Percentiles rank a stretch among this genome's conserved stretches.
These are phyloP conservation scores for Areca catechu DNA, from an alignment of 176 grass and related monocot genomes.

Conservation along the genomic window DNA sequence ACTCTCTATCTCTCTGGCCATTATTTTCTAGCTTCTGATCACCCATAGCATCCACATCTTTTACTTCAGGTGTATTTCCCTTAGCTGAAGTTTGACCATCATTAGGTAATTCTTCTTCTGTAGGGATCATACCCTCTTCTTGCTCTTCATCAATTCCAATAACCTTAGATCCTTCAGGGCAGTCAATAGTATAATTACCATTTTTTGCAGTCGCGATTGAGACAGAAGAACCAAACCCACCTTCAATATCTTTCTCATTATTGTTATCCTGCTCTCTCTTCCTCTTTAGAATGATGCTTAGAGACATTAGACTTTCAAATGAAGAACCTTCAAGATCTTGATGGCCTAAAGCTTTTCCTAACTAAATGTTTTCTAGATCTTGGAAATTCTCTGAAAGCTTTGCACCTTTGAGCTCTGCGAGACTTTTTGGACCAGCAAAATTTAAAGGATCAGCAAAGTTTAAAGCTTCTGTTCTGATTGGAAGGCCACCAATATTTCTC, in stretches of 20 bases:
- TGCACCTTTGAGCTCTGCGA: constrained; percentile 6
- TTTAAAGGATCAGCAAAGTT: neutral
- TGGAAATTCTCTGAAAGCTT: constrained; percentile 2
- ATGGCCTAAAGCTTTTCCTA: neutral
- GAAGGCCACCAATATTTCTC: constrained; percentile 2
- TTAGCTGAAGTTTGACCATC: constrained; percentile 13
- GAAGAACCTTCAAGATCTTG: constrained; percentile 15
- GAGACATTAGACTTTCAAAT: constrained; percentile 49
- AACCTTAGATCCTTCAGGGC: neutral
- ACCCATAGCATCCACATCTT: constrained; percentile 19
- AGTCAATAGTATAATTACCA: neutral
- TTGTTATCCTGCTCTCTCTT: constrained; percentile 20
- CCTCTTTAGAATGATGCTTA: constrained; percentile 47
- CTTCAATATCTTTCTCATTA: neutral
- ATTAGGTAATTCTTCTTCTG: constrained; percentile 27
- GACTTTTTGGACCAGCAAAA: constrained; percentile 8
- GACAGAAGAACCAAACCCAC: too few relatives aligned
- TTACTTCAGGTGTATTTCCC: constrained; percentile 1
- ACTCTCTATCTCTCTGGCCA: constrained; percentile 13
- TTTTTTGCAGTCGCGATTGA: constrained; percentile 9
- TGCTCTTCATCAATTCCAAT: constrained; percentile 14
- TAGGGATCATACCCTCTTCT: constrained; percentile 21
- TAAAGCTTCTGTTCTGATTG: neutral
- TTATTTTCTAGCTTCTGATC: constrained; percentile 13
- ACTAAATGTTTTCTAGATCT: constrained; percentile 4